Base-by-base conservation (phyloP, 331 rosid genomes). In the Arachis monticola region DNA sequence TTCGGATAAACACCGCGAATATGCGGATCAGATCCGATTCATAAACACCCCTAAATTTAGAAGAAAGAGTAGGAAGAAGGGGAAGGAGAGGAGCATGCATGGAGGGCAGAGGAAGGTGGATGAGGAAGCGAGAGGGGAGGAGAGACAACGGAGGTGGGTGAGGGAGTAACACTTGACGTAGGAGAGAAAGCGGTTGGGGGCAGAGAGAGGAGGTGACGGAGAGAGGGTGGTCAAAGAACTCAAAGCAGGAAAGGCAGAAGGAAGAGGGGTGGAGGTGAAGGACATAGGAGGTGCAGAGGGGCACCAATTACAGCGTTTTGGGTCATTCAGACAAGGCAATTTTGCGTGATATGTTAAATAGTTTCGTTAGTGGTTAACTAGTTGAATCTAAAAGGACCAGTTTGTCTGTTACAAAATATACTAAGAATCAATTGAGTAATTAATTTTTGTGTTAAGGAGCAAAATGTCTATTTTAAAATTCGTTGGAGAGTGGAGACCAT, bases 231-330 rank as follows among this genome's bases (percentile, higher is more conserved):
- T 88, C 88, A 32, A 72, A 85, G 79, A 77, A 83, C 32, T 88
- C 84, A 47, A 91, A 86, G 87, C 98, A 93, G 7, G 45, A 46
- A 1, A 96, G 96, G 80, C 98, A 93, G 68, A 93, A 91, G n/a
- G 70, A 82, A 1, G 85, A 70, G 0, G 93, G 97, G 61, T 91
- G 90, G 74, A 91, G 97, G 5, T 83, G 89, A 56, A 93, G 93
- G 53, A 90, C 96, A 72, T 97, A 93, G 10, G 96, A 83, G 14
- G 98, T 93, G 88, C 97, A 93, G 13, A 88, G 72, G 14, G 22
- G 22, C 22, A 17, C 22, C 22, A 17, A 17, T 17, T 17, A 17
- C 22, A 17, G 22, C 22, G 22, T 17, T 17, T 17, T 17, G 22
- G 22, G 22, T 17, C 22, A 17, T 17, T 17, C 22, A 17, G 22